Percentiles rank a stretch among this genome's conserved stretches.
Evolutionary conservation across 345 rosid species (phyloP).

Genomic region (Geranium brycei): DNA sequence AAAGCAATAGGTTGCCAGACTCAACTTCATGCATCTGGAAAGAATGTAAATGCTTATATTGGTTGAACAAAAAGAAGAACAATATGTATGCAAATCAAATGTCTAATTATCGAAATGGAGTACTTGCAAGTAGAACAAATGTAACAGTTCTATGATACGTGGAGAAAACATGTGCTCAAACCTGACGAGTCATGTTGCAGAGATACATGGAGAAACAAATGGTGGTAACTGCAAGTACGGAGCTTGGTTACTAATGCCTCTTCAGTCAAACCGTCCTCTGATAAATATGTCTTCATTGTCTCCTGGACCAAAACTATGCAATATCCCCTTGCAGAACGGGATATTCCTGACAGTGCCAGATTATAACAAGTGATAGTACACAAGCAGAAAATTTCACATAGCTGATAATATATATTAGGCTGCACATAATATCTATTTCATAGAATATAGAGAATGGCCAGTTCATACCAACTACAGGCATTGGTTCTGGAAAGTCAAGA

Average conservation of each 20-base stretch:
- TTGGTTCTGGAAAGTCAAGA: constrained; percentile 96
- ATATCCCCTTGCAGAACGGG: constrained; percentile 88
- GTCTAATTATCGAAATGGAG: not conserved
- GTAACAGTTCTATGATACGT: not conserved
- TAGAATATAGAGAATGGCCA: not conserved
- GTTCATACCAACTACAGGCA: constrained; percentile 82
- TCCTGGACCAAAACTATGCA: constrained; percentile 61
- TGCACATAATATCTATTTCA: too few species aligned
- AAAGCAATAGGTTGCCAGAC: not conserved
- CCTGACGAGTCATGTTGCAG: constrained; percentile 74
- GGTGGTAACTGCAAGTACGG: constrained; percentile 75
- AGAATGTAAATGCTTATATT: not conserved
- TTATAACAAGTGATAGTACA: not conserved
- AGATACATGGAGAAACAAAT: constrained; percentile 72
- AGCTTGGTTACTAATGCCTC: constrained; percentile 89
- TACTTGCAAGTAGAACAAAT: not conserved
- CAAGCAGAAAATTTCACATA: not conserved
- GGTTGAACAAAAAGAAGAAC: not conserved
- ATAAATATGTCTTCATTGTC: constrained; percentile 87
- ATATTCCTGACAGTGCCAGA: constrained; percentile 42
- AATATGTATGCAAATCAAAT: too few species aligned
- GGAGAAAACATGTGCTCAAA: constrained; percentile 14
- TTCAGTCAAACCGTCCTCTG: constrained; percentile 86
- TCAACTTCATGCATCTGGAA: not conserved
- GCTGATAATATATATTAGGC: too few species aligned